Evolutionary conservation across 2,329 filamentous ascomycete species (phyloP).

Genomic region (Colletotrichum euphorbiae): DNA sequence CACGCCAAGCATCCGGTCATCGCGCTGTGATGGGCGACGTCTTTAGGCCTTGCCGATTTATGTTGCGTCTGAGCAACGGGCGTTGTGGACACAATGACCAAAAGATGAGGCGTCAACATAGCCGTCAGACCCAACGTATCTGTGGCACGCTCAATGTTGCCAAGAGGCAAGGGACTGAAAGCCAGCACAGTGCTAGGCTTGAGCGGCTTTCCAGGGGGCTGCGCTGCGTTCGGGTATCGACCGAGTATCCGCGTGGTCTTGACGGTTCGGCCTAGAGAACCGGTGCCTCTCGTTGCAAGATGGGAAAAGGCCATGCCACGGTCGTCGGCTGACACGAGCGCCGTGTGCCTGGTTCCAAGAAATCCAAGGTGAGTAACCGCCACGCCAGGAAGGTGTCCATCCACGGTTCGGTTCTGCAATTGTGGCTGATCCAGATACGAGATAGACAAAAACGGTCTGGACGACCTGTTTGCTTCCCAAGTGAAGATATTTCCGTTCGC

Average conservation of each 20-base stretch:
- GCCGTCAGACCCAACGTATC: constrained; percentile 92
- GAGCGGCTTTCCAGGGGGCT: constrained; percentile 72
- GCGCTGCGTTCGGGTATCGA: constrained; percentile 81
- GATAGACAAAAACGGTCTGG: constrained; percentile 89
- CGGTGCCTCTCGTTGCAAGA: constrained; percentile 90
- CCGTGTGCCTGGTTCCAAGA: constrained; percentile 91
- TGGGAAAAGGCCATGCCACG: constrained; percentile 98
- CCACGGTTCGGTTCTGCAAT: constrained; percentile 72
- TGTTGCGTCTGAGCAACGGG: constrained; percentile 96
- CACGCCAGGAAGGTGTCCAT: constrained; percentile 85
- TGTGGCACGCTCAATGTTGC: constrained; percentile 91
- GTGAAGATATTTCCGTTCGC: constrained; percentile 93
- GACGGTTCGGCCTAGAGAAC: constrained; percentile 84
- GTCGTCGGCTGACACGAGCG: constrained; percentile 93
- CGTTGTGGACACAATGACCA: constrained; percentile 97
- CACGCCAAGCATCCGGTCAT: constrained; percentile 95
- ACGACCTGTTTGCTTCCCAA: constrained; percentile 89
- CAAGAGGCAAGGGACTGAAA: constrained; percentile 89
- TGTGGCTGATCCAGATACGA: constrained; percentile 77
- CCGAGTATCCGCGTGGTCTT: constrained; percentile 93
- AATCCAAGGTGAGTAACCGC: constrained; percentile 94
- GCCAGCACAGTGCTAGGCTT: constrained; percentile 96
- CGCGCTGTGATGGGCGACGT: constrained; percentile 87
- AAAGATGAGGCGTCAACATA: constrained; percentile 92
- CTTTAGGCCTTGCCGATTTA: constrained; percentile 91